These are phyloP conservation scores for Talaromyces liani DNA, from an alignment of 495 filamentous ascomycete species.

Conservation along the genomic window DNA sequence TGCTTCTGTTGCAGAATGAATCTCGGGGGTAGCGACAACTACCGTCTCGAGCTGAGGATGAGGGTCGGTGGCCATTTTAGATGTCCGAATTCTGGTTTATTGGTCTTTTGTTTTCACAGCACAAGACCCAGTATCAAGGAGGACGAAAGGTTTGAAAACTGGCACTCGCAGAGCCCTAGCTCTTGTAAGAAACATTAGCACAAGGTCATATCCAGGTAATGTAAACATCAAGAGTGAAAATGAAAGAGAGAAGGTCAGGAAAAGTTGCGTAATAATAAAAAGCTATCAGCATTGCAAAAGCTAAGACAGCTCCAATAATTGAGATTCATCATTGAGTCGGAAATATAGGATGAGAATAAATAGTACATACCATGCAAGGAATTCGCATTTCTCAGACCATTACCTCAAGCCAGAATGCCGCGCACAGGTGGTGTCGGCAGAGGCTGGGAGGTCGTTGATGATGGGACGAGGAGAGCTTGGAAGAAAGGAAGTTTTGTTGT, in stretches of 20 bases:
- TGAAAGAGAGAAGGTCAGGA: conserved; percentile 17
- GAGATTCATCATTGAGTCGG: conserved; percentile 49
- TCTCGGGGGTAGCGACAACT: conserved; percentile 36
- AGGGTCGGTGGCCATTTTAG: conserved; percentile 48
- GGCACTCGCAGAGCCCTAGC: conserved; percentile 26
- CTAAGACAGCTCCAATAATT: conserved; percentile 99
- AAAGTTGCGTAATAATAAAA: conserved; percentile 36
- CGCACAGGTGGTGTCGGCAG: conserved; percentile 4
- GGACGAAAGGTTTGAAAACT: conserved; percentile 34
- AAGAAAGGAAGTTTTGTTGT: not conserved
- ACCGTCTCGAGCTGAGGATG: conserved; percentile 40
- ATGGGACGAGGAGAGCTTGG: not conserved
- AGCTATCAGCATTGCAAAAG: conserved; percentile 43
- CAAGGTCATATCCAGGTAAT: not conserved
- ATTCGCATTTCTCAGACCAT: conserved; percentile 24
- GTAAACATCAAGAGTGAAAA: conserved; percentile 5
- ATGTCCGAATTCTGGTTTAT: not conserved
- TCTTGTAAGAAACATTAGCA: conserved; percentile 18
- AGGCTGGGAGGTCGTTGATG: not conserved
- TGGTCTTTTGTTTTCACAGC: conserved; percentile 7
- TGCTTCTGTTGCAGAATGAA: conserved; percentile 37
- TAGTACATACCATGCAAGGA: conserved; percentile 26
- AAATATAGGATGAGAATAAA: not conserved
- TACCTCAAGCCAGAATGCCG: not conserved
- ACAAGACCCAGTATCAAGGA: conserved; percentile 22